phyloP scores from a whole-genome alignment of 495 filamentous ascomycete genomes.

The Penicillium argentinense region DNA sequence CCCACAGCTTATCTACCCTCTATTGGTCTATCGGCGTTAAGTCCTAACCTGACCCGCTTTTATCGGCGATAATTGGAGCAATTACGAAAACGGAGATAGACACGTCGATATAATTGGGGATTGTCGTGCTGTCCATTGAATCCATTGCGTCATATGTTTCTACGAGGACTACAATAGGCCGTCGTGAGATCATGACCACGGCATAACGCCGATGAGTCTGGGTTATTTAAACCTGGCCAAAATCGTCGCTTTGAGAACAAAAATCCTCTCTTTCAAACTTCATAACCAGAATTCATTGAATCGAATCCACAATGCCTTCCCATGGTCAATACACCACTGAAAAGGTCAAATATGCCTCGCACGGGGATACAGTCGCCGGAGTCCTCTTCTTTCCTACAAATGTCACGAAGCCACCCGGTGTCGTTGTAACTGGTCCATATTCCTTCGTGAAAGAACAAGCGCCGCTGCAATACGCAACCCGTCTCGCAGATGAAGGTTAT shows the following conservation, averaged over 20 bases:
- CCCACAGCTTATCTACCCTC: not conserved
- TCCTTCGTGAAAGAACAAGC: conserved; percentile 25
- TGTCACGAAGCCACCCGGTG: conserved; percentile 13
- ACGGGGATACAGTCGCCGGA: conserved; percentile 15
- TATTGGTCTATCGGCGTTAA: conserved; percentile 15
- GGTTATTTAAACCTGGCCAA: conserved; percentile 3
- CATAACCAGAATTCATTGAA: conserved; percentile 2
- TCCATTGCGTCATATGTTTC: not conserved
- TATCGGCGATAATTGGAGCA: conserved; percentile 12
- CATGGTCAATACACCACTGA: conserved; percentile 24
- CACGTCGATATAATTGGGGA: not conserved
- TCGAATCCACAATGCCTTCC: conserved; percentile 18
- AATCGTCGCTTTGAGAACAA: conserved; percentile 1
- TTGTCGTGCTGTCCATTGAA: not conserved
- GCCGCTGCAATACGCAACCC: conserved; percentile 22
- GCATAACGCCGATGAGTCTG: conserved; percentile 6
- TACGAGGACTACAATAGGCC: not conserved
- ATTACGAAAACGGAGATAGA: not conserved
- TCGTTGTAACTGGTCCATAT: conserved; percentile 21
- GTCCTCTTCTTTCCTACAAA: conserved; percentile 12
- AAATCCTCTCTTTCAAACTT: not conserved
- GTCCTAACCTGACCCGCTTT: conserved; percentile 7
- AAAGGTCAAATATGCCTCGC: conserved; percentile 17
- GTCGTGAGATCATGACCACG: not conserved
- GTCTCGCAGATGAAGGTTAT: conserved; percentile 24